phyloP scores from a whole-genome alignment of 352 stramenopile genomes.

The Elongisporangium anandrum region DNA sequence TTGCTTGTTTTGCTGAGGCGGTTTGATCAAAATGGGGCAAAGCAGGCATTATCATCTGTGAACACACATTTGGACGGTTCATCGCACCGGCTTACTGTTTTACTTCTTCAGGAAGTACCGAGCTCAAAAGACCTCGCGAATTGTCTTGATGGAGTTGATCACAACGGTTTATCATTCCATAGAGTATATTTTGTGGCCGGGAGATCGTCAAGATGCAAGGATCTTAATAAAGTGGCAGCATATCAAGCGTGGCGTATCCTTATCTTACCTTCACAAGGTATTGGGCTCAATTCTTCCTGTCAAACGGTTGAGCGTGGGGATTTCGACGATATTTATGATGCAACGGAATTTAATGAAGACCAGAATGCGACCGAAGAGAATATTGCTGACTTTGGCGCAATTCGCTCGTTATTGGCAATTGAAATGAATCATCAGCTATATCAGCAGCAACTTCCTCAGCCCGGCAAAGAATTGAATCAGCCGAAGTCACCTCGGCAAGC shows the following conservation, averaged over 20 bases:
- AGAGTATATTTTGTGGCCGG: constrained; percentile 27
- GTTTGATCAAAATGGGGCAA: constrained; percentile 5
- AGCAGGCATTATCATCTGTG: not conserved
- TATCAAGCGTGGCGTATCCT: constrained; percentile 22
- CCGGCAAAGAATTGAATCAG: not conserved
- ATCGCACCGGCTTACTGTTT: constrained; percentile 8
- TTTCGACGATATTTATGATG: constrained; percentile 11
- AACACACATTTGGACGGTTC: constrained; percentile 3
- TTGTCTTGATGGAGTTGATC: not conserved
- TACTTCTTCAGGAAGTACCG: constrained; percentile 14
- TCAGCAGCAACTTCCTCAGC: not conserved
- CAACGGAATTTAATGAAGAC: constrained; percentile 6
- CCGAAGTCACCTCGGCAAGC: not conserved
- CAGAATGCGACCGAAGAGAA: constrained; percentile 17
- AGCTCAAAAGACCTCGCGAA: constrained; percentile 13
- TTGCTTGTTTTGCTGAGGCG: constrained; percentile 8
- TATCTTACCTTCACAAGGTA: constrained; percentile 13
- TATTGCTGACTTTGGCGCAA: constrained; percentile 31
- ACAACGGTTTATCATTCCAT: constrained; percentile 4
- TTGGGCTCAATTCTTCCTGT: not conserved
- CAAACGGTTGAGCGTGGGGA: not conserved
- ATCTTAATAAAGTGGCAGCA: constrained; percentile 22
- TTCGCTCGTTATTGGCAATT: constrained; percentile 34
- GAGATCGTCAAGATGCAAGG: constrained; percentile 17
- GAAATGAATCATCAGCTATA: constrained; percentile 18